These are phyloP conservation scores for Penicillium sp. DNA, from an alignment of 2,329 filamentous ascomycete species.

Conservation along the genomic window DNA sequence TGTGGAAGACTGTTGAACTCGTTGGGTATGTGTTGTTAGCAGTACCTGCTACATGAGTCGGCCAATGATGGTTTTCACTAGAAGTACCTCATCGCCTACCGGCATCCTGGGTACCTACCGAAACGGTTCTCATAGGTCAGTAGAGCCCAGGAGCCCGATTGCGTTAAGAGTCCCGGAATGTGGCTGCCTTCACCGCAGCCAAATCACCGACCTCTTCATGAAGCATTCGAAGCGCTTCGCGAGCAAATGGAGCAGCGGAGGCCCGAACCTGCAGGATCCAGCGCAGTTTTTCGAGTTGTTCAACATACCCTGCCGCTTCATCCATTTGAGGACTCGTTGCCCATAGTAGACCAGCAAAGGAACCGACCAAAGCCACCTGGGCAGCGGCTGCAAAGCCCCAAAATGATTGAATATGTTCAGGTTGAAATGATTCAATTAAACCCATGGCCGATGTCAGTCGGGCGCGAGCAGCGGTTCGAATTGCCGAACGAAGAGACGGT, in stretches of 20 bases:
- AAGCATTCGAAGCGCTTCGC: neutral
- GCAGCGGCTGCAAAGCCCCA: neutral
- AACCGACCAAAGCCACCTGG: neutral
- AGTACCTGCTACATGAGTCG: too few species aligned
- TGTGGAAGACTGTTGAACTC: too few species aligned
- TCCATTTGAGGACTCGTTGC: neutral
- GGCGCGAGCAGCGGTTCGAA: neutral
- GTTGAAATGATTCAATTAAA: neutral
- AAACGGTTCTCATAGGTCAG: neutral
- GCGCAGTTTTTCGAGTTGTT: neutral
- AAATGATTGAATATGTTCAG: neutral
- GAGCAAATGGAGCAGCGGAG: neutral
- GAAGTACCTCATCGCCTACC: too few species aligned
- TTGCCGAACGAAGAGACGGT: neutral
- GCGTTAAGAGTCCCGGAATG: neutral
- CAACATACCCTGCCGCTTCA: neutral
- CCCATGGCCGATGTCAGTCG: neutral
- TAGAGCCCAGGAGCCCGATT: neutral
- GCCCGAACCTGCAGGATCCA: neutral
- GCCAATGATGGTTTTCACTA: too few species aligned
- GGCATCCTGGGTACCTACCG: too few species aligned
- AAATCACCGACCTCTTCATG: neutral
- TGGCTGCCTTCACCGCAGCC: neutral
- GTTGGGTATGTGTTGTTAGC: too few species aligned
- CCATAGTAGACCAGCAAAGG: neutral